Conservation (phyloP, 78 protist genomes). For the Chrysochromulina tobinii region DNA sequence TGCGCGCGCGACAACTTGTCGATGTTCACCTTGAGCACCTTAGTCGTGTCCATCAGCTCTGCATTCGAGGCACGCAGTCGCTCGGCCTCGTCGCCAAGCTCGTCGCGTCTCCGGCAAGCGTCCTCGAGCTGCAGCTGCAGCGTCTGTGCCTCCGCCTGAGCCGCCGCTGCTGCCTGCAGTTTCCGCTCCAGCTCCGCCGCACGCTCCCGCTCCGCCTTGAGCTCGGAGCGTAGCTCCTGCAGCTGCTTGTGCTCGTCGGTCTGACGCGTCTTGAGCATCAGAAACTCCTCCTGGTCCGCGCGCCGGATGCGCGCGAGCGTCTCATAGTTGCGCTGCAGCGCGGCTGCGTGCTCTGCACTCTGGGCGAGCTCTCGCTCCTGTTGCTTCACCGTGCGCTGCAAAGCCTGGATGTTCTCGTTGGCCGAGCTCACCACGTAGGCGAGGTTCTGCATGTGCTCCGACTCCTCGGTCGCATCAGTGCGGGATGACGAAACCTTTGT, state of each 20-base stretch:
- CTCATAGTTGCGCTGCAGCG: slow-evolving; percentile 19
- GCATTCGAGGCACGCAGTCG: neutral
- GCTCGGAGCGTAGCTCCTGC: neutral
- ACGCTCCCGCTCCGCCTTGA: neutral
- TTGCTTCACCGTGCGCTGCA: neutral
- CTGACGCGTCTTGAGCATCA: neutral
- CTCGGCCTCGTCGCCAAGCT: neutral
- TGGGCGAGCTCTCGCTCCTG: neutral
- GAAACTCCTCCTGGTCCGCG: neutral
- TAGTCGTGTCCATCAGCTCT: neutral
- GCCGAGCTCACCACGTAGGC: slow-evolving; percentile 3
- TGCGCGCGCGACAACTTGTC: neutral
- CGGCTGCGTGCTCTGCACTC: neutral
- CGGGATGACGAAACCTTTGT: neutral
- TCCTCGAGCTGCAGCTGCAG: neutral
- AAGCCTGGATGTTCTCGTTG: neutral
- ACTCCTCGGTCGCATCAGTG: neutral
- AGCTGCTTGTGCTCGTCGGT: neutral
- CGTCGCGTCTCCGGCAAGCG: neutral
- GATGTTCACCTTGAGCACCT: neutral
- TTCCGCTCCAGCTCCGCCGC: neutral
- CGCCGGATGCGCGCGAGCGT: slow-evolving; percentile 22
- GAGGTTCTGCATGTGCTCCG: neutral
- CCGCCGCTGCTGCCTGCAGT: neutral
- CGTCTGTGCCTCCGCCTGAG: neutral